Conservation (phyloP, 2,329 filamentous ascomycete genomes). For the Diatrype stigma region DNA sequence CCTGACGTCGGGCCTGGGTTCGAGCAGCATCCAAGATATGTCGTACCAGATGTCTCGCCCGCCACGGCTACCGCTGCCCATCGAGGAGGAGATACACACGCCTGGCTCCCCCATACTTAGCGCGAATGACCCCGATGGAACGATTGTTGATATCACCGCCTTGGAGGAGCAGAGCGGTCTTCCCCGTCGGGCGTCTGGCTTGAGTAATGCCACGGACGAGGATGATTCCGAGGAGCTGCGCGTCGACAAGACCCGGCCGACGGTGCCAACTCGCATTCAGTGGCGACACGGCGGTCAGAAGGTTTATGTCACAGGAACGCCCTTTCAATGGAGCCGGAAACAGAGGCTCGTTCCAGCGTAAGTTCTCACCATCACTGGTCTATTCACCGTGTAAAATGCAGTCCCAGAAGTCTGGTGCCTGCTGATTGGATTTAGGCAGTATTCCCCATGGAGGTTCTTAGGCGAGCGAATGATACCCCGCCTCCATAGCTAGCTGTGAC, state of each 20-base stretch:
- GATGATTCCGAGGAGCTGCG: slow-evolving; percentile 73
- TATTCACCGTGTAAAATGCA: slow-evolving; percentile 1
- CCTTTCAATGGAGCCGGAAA: slow-evolving; percentile 96
- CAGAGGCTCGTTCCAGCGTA: slow-evolving; percentile 82
- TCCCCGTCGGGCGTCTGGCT: slow-evolving; percentile 51
- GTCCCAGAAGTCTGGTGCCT: slow-evolving; percentile 14
- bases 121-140: slow-evolving; percentile 55
- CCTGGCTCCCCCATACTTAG: slow-evolving; percentile 87
- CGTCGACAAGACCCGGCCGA: slow-evolving; percentile 69
- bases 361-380: slow-evolving; percentile 35
- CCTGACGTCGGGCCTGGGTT: slow-evolving; percentile 43
- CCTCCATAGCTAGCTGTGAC: background rate
- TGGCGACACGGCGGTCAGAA: slow-evolving; percentile 83
- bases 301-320: slow-evolving; percentile 94
- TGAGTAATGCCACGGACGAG: slow-evolving; percentile 68
- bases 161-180: slow-evolving; percentile 46
- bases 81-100: slow-evolving; percentile 84
- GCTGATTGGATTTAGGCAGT: background rate
- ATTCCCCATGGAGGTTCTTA: background rate
- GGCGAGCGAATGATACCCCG: background rate
- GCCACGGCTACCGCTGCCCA: slow-evolving; percentile 84
- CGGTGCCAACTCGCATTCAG: slow-evolving; percentile 79
- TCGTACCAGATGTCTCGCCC: slow-evolving; percentile 62
- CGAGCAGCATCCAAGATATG: slow-evolving; percentile 59
- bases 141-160: slow-evolving; percentile 45